Conservation (phyloP, 805 yeast genomes). For the Candida wancherniae region DNA sequence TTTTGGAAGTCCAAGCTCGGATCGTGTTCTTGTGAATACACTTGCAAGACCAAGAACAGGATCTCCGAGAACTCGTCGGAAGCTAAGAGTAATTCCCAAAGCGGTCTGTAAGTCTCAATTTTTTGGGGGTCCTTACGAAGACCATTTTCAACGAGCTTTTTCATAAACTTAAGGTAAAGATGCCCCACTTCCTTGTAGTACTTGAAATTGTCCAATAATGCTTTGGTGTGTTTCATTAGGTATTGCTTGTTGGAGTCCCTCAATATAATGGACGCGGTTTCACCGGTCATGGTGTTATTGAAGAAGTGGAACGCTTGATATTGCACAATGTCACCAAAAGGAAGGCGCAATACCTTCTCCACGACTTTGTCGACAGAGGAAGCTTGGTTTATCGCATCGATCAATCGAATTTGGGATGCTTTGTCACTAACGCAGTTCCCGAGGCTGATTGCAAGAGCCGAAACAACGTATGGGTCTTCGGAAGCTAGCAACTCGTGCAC, state of each 20-base stretch:
- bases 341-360: conserved; percentile 15
- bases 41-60: conserved; percentile 21
- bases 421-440: conserved; percentile 31
- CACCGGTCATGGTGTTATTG: conserved; percentile 23
- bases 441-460: conserved; percentile 29
- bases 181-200: conserved; percentile 32
- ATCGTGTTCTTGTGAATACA: conserved; percentile 2
- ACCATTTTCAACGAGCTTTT: conserved; percentile 21
- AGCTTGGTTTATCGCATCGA: conserved; percentile 4
- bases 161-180: conserved; percentile 26
- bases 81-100: conserved; percentile 13
- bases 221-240: conserved; percentile 20
- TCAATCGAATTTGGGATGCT: conserved; percentile 14
- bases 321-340: conserved; percentile 32
- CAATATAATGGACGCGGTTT: conserved; percentile 10
- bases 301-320: conserved; percentile 34
- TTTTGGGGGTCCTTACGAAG: conserved; percentile 6
- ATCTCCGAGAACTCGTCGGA: conserved; percentile 20
- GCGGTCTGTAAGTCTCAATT: conserved; percentile 4
- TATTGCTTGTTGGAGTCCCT: conserved; percentile 15
- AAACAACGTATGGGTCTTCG: conserved; percentile 21
- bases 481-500: conserved; percentile 5
- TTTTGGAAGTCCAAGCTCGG: neutral
- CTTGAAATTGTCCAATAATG: conserved; percentile 28
- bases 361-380: conserved; percentile 15